phyloP scores from a whole-genome alignment of 1,284 basidiomycete species.

The Quambalaria eucalypti region DNA sequence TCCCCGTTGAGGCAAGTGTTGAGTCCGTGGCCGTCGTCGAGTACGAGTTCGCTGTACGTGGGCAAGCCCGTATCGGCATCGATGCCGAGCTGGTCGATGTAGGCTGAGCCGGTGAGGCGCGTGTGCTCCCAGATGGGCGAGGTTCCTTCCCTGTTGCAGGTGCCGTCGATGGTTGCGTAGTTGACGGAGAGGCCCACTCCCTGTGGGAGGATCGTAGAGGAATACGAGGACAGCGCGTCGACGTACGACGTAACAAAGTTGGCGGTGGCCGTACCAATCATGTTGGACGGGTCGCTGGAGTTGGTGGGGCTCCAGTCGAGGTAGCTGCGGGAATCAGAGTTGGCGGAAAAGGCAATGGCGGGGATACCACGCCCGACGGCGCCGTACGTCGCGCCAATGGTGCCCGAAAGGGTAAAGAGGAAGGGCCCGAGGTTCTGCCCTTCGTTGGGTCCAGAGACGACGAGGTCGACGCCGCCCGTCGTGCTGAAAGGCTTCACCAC shows the following conservation, averaged over 20 bases:
- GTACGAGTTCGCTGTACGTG: conserved; percentile 17
- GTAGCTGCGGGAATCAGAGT: conserved; percentile 19
- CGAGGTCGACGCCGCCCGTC: conserved; percentile 16
- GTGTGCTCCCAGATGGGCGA: conserved; percentile 13
- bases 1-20: conserved; percentile 28
- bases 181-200: conserved; percentile 35
- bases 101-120: conserved; percentile 30
- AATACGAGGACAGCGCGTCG: conserved; percentile 4
- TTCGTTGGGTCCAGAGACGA: conserved; percentile 22
- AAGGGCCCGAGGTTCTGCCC: conserved; percentile 30
- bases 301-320: conserved; percentile 21
- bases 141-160: too few species aligned
- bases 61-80: conserved; percentile 27
- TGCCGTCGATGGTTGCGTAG: conserved; percentile 20
- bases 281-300: background rate
- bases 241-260: conserved; percentile 28
- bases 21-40: conserved; percentile 13
- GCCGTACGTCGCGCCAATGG: conserved; percentile 31
- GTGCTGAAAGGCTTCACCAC: conserved; percentile 22
- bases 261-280: conserved; percentile 24
- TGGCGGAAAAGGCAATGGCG: conserved; percentile 32
- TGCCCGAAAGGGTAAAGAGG: conserved; percentile 33
- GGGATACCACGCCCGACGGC: conserved; percentile 26
- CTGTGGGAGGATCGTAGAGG: conserved; percentile 16
- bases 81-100: conserved; percentile 25